These are phyloP conservation scores for Sugiyamaella pinicola DNA, from an alignment of 1,139 yeast species.

Conservation along the genomic window DNA sequence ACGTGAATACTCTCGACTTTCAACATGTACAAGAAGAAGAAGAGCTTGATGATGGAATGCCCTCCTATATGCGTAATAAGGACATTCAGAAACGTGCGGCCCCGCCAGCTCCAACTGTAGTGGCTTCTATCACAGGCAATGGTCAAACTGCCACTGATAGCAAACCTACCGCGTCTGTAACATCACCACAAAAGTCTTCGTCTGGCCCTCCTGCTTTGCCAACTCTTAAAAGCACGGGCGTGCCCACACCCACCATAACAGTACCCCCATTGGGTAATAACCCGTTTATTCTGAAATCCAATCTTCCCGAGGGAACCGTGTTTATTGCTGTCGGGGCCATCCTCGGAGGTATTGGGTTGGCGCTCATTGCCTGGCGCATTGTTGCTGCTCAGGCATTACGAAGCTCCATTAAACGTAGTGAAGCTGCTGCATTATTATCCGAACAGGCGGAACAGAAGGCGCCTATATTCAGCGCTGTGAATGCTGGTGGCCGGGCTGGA, in stretches of 20 bases:
- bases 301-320: conserved; percentile 69
- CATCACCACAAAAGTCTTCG: neutral
- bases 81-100: conserved; percentile 6
- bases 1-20: neutral
- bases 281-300: conserved; percentile 60
- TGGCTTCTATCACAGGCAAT: conserved; percentile 12
- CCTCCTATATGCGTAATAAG: neutral
- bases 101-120: conserved; percentile 2
- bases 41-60: no score
- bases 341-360: conserved; percentile 57
- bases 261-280: conserved; percentile 62
- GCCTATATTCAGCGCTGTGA: conserved; percentile 17
- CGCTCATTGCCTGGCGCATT: conserved; percentile 45
- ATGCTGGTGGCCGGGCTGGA: conserved; percentile 7
- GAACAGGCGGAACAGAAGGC: conserved; percentile 18
- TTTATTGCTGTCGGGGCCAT: conserved; percentile 77
- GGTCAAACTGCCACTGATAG: conserved; percentile 4
- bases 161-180: neutral
- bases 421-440: conserved; percentile 23
- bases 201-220: conserved; percentile 11
- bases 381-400: conserved; percentile 31
- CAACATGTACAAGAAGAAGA: neutral
- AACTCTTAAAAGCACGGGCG: conserved; percentile 18
- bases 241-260: conserved; percentile 58
- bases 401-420: conserved; percentile 31